These are phyloP conservation scores for Aphanomyces astaci DNA, from an alignment of 352 stramenopile genomes.

Conservation along the genomic window DNA sequence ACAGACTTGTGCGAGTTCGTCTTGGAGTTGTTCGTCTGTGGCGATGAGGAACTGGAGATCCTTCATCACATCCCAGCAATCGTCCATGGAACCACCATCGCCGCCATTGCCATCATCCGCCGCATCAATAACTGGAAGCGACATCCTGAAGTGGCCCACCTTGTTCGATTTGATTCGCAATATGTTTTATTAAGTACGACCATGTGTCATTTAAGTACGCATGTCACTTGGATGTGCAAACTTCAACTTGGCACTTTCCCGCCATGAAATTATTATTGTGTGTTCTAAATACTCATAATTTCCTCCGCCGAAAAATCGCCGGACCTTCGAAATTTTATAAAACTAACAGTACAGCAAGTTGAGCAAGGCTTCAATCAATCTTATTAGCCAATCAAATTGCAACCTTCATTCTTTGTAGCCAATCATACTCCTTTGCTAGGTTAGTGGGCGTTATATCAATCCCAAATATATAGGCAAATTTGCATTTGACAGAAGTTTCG, in stretches of 20 bases:
- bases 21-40: background rate
- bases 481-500: background rate
- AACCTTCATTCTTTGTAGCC: too few species aligned
- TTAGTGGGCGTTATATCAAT: background rate
- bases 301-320: too few species aligned
- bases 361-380: too few species aligned
- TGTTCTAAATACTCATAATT: too few species aligned
- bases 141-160: background rate
- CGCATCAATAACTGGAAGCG: background rate
- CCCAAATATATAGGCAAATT: background rate
- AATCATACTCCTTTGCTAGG: too few species aligned
- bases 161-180: background rate
- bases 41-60: constrained; percentile 16
- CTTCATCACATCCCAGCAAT: background rate
- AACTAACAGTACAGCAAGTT: too few species aligned
- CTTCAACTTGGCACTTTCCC: background rate
- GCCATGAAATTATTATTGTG: too few species aligned
- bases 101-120: background rate
- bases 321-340: too few species aligned
- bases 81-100: background rate
- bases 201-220: background rate
- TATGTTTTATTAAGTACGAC: background rate
- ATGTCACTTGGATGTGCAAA: too few species aligned
- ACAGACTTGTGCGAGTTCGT: constrained; percentile 12
- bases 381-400: too few species aligned